phyloP scores from a whole-genome alignment of 192 early-diverging fungal genomes.

The Gonapodya prolifera region DNA sequence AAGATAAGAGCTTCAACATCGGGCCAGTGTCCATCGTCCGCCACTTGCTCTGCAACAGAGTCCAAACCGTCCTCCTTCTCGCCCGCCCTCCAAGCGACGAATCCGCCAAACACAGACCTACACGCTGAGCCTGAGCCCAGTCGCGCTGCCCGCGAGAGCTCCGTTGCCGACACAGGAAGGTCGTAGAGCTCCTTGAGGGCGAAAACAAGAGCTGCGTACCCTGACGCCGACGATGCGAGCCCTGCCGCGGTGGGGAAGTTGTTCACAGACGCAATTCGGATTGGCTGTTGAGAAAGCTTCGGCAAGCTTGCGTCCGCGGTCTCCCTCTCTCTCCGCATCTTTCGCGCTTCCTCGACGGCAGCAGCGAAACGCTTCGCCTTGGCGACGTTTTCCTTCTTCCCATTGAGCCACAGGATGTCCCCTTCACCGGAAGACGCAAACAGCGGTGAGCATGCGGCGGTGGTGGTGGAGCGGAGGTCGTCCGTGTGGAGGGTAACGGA shows the following conservation, averaged over 20 bases:
- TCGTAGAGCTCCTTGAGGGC: slow-evolving; percentile 63
- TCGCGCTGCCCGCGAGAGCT: slow-evolving; percentile 81
- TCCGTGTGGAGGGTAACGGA: slow-evolving; percentile 95
- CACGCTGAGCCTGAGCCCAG: slow-evolving; percentile 96
- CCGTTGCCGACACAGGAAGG: slow-evolving; percentile 52
- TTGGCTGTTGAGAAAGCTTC: slow-evolving; percentile 42
- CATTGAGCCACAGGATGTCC: slow-evolving; percentile 95
- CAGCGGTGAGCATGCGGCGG: slow-evolving; percentile 53
- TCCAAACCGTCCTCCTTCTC: slow-evolving; percentile 61
- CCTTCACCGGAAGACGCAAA: too few species aligned
- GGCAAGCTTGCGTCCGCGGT: slow-evolving; percentile 26
- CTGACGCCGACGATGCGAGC: slow-evolving; percentile 90
- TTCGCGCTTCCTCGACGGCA: slow-evolving; percentile 65
- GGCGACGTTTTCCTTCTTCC: slow-evolving; percentile 66
- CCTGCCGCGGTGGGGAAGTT: slow-evolving; percentile 99
- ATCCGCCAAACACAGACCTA: slow-evolving; percentile 93
- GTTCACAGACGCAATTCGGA: slow-evolving; percentile 93
- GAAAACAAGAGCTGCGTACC: slow-evolving; percentile 86
- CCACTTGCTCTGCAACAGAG: slow-evolving; percentile 85
- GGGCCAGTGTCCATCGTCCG: slow-evolving; percentile 83
- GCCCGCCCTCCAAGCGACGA: slow-evolving; percentile 97
- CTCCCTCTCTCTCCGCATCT: slow-evolving; percentile 59
- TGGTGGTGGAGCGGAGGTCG: slow-evolving; percentile 89
- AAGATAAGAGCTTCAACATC: slow-evolving; percentile 90
- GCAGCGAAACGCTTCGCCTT: slow-evolving; percentile 73